These are phyloP conservation scores for Brassica hybrid DNA, from an alignment of 441 rosid genomes.

Conservation along the genomic window DNA sequence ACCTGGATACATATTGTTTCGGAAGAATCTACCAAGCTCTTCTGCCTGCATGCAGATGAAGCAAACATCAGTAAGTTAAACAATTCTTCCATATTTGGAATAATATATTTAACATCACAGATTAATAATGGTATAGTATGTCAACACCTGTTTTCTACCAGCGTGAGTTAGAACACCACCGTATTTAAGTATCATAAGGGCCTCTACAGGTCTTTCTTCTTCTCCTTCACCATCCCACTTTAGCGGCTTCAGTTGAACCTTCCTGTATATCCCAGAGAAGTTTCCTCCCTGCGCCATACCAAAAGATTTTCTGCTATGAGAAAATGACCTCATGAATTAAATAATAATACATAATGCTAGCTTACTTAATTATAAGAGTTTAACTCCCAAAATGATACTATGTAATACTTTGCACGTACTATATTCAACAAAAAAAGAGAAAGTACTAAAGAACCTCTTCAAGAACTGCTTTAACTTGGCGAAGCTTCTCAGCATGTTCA, in stretches of 20 bases:
- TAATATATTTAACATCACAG: too few relatives aligned
- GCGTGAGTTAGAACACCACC: conserved; percentile 99
- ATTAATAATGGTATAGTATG: neutral
- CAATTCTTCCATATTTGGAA: too few relatives aligned
- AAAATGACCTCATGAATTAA: neutral
- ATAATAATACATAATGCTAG: neutral
- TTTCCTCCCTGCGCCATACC: conserved; percentile 81
- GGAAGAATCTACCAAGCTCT: conserved; percentile 97
- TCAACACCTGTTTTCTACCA: conserved; percentile 94
- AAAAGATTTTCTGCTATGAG: conserved; percentile 29
- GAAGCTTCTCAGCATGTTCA: conserved; percentile 99
- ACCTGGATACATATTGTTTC: conserved; percentile 99
- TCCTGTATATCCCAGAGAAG: conserved; percentile 99
- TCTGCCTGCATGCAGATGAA: conserved; percentile 75
- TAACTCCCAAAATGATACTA: too few relatives aligned
- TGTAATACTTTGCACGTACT: too few relatives aligned
- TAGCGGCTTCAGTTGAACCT: conserved; percentile 97
- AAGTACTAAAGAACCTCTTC: conserved; percentile 77
- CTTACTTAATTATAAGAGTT: neutral
- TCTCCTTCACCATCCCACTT: conserved; percentile 99
- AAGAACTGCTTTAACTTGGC: conserved; percentile 99
- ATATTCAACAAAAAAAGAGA: neutral
- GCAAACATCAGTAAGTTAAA: neutral
- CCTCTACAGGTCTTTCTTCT: conserved; percentile 96
- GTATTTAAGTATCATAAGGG: conserved; percentile 98